Evolutionary conservation across 257 asterid species (phyloP).

Genomic region (Leptodermis oblonga): DNA sequence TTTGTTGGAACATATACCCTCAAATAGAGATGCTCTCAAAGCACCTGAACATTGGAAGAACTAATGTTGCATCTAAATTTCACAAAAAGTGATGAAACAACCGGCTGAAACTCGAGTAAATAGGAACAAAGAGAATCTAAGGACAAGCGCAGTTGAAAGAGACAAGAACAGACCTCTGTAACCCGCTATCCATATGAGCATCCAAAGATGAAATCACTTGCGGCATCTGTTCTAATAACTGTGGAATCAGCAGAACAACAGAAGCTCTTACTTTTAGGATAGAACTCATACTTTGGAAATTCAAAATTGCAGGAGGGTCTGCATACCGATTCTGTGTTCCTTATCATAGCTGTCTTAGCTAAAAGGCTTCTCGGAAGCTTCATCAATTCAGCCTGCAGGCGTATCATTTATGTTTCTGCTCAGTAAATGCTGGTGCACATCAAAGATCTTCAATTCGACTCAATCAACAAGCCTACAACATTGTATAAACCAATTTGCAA

Average conservation of each 20-base stretch:
- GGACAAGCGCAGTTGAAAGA: not conserved
- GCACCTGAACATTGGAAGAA: not conserved
- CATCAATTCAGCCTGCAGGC: constrained; percentile 52
- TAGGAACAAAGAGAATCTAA: not conserved
- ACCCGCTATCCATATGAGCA: constrained; percentile 66
- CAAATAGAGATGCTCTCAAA: constrained; percentile 1
- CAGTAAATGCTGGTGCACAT: not conserved
- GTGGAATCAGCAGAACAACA: constrained; percentile 17
- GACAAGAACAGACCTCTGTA: constrained; percentile 44
- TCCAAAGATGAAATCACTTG: constrained; percentile 65
- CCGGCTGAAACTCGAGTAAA: not conserved
- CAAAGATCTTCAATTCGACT: not conserved
- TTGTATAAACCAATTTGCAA: not conserved
- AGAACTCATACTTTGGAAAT: constrained; percentile 18
- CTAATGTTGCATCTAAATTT: not conserved
- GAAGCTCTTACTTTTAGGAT: no score
- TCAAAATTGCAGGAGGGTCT: constrained; percentile 2
- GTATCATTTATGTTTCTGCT: not conserved
- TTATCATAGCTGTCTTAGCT: constrained; percentile 57
- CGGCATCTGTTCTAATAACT: constrained; percentile 79
- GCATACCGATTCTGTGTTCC: constrained; percentile 60
- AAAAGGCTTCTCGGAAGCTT: constrained; percentile 79
- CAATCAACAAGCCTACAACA: not conserved
- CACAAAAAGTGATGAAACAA: not conserved
- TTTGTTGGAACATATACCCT: not conserved